These are phyloP conservation scores for Plasmodium reichenowi DNA, from an alignment of 169 alveolate species.

Conservation along the genomic window DNA sequence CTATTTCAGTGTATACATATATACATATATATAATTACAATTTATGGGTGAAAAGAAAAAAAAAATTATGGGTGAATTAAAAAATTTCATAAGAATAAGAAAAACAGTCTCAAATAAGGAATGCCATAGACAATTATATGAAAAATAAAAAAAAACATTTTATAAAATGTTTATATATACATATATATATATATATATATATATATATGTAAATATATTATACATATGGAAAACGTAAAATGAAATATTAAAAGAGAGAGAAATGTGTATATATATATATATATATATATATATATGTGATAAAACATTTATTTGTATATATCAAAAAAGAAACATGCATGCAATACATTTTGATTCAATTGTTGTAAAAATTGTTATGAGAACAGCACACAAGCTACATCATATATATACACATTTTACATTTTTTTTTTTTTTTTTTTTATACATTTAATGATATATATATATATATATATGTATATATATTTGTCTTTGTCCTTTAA, in stretches of 20 bases:
- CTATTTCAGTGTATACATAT: no score
- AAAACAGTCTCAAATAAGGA: not conserved
- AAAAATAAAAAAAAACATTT: not conserved
- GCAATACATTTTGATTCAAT: slow-evolving; percentile 18
- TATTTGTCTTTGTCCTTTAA: not conserved
- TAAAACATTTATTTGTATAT: not conserved
- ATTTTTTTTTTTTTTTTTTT: not conserved
- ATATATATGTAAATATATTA: not conserved
- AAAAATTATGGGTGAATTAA: not conserved
- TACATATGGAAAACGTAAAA: not conserved
- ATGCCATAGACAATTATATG: not conserved
- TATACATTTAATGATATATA: no score
- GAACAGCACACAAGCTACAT: slow-evolving; percentile 12
- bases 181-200: not conserved
- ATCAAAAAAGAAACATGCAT: slow-evolving; percentile 40
- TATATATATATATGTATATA: no score
- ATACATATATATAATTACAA: no score
- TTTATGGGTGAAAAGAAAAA: not conserved
- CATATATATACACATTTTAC: not conserved
- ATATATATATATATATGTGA: no score
- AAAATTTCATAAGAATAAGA: not conserved
- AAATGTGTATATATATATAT: not conserved
- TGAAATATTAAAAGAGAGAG: slow-evolving; percentile 9
- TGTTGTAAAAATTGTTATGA: slow-evolving; percentile 9
- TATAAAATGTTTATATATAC: not conserved